Evolutionary conservation across 2,329 filamentous ascomycete species (phyloP), one percentile per base, ranked within the genome.

Genomic region (Aspergillus persii): DNA sequence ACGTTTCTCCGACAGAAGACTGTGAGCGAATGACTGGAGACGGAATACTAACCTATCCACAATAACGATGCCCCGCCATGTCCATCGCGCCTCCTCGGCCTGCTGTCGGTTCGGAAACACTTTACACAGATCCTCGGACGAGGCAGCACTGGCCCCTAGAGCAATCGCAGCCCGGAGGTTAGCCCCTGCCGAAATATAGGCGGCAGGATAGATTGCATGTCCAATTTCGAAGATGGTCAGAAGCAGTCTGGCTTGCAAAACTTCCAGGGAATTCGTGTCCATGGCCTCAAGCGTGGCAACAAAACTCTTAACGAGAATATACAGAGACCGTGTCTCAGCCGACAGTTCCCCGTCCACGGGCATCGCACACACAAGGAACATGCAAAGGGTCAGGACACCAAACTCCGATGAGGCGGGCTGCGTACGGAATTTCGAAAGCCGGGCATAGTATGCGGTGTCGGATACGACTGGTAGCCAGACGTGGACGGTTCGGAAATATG

Each of bases 401-500:
- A 50, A 18, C 4, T 41, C 53, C 18, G 44, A 47, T 11, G 53
- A 31, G 18, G n/a, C 27, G 9, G 7, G 1, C 18, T 50, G n/a
- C 9, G 27, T 18, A 4, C 18, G 23, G 4, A 49, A 36, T 3
- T 39, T 36, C 4, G 46, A 15, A 3, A 55, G 26, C 12, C 46
- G 46, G 1, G 36, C 7, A 3, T 50, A 29, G n/a, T 29, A 55
- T 41, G 31, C n/a, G 8, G 3, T 15, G 29, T 55, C 46, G 23
- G 29, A 30, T n/a, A 55, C 12, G n/a, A 50, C 15, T 3, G 53
- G 46, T 12, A 55, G 36, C 53, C 53, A 50, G n/a, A 26, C 26
- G 33, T 55, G 53, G 12, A 55, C 48, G 11, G 53, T 50, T 47
- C 31, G 53, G 30, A 55, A 55, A 8, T 50, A 55, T 49, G 18